Percentiles rank a stretch among this genome's conserved stretches.
Conservation (phyloP, 2,329 filamentous ascomycete genomes). For the Fusarium caatingaense region DNA sequence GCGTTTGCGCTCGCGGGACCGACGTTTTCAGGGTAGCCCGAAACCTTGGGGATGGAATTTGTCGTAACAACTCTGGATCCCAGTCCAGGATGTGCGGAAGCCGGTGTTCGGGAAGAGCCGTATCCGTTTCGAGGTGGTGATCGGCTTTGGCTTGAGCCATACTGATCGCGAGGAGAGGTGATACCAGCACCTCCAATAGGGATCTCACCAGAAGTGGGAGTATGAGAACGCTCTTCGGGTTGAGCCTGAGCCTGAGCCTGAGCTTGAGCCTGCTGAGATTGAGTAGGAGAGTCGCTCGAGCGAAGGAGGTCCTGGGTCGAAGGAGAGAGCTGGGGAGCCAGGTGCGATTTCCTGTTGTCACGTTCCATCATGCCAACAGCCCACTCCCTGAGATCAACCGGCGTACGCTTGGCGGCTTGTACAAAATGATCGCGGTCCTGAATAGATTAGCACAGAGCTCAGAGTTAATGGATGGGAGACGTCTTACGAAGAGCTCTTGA, state of each 20-base stretch:
- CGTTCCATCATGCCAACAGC: conserved; percentile 93
- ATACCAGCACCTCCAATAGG: conserved; percentile 70
- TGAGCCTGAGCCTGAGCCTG: conserved; percentile 48
- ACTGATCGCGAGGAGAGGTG: conserved; percentile 64
- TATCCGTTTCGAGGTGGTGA: conserved; percentile 65
- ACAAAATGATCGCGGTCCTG: conserved; percentile 94
- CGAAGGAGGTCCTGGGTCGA: conserved; percentile 81
- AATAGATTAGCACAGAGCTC: conserved; percentile 27
- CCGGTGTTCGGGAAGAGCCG: conserved; percentile 57
- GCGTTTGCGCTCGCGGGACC: conserved; percentile 58
- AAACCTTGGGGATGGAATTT: conserved; percentile 64
- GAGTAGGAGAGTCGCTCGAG: conserved; percentile 69
- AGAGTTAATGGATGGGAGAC: conserved; percentile 16
- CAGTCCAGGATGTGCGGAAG: conserved; percentile 61
- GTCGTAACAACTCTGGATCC: conserved; percentile 63
- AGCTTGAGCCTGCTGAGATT: conserved; percentile 56
- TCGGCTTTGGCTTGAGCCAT: conserved; percentile 58
- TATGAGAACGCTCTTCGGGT: conserved; percentile 61
- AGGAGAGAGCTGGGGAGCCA: conserved; percentile 83
- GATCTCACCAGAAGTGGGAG: conserved; percentile 79
- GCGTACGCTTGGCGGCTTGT: conserved; percentile 94
- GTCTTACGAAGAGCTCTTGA: conserved; percentile 86
- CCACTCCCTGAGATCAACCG: conserved; percentile 94
- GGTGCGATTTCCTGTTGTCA: conserved; percentile 94
- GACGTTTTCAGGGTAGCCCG: conserved; percentile 53